Evolutionary conservation across 495 filamentous ascomycete genomes (phyloP).

Genomic region (Podospora conica): DNA sequence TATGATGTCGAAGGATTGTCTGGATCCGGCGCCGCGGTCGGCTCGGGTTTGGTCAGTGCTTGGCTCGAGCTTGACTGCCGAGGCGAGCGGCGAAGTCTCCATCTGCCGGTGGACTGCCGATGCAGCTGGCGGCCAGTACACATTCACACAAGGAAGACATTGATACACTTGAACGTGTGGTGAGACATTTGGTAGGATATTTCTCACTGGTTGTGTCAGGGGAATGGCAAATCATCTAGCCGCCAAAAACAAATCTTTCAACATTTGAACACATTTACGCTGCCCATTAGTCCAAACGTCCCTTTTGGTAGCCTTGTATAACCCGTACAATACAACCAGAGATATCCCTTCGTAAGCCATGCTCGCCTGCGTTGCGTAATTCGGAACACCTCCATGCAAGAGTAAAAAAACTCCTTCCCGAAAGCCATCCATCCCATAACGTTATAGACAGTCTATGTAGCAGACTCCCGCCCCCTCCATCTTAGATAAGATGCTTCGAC

Average conservation of each 20-base stretch:
- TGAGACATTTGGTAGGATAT: neutral
- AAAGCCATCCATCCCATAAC: slow-evolving; percentile 13
- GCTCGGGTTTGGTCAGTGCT: neutral
- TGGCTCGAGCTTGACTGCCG: slow-evolving; percentile 4
- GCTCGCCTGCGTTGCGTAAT: slow-evolving; percentile 25
- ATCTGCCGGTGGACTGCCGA: neutral
- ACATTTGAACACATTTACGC: neutral
- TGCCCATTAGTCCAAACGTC: neutral
- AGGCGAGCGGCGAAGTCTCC: slow-evolving; percentile 9
- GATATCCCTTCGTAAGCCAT: slow-evolving; percentile 20
- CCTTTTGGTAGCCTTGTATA: slow-evolving; percentile 7
- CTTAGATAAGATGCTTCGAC: slow-evolving; percentile 82
- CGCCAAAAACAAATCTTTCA: neutral
- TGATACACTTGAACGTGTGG: neutral
- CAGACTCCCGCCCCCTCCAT: neutral
- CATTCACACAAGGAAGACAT: neutral
- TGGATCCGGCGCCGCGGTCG: neutral
- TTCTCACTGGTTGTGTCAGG: too few species aligned
- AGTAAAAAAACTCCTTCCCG: slow-evolving; percentile 16
- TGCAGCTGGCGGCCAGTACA: too few species aligned
- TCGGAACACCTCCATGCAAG: slow-evolving; percentile 11
- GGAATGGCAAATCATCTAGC: neutral
- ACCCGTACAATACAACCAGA: slow-evolving; percentile 11
- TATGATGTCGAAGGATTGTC: slow-evolving; percentile 7
- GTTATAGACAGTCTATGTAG: neutral